Conservation (phyloP, 495 filamentous ascomycete genomes). For the Cercophora scortea region DNA sequence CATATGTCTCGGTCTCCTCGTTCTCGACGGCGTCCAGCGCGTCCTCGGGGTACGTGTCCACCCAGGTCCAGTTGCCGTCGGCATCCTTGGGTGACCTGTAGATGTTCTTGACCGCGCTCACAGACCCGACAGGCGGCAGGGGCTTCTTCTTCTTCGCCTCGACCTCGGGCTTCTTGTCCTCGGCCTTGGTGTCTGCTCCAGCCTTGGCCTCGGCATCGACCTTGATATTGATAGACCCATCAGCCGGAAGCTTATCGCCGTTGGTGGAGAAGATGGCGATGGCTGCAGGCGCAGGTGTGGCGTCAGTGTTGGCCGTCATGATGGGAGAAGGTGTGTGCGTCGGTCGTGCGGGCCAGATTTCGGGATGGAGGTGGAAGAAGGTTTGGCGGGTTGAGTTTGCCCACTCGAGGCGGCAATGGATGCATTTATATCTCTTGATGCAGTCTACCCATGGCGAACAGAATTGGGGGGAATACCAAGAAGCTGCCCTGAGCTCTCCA, state of each 20-base stretch:
- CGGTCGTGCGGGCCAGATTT: too few species aligned
- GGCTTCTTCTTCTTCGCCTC: conserved; percentile 12
- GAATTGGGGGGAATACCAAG: too few species aligned
- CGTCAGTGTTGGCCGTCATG: neutral
- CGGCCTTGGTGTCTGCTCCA: neutral
- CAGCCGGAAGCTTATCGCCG: neutral
- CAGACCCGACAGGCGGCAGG: conserved; percentile 17
- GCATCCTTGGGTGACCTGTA: conserved; percentile 26
- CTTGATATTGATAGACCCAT: neutral
- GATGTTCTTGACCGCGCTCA: conserved; percentile 28
- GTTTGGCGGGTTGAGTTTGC: too few species aligned
- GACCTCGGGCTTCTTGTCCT: conserved; percentile 1
- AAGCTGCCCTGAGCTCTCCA: too few species aligned
- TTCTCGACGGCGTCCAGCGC: conserved; percentile 29
- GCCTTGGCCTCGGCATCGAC: neutral
- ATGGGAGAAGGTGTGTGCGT: neutral
- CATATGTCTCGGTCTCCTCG: conserved; percentile 26
- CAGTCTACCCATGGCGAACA: too few species aligned
- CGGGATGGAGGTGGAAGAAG: too few species aligned
- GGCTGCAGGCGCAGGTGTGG: neutral
- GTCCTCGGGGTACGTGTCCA: conserved; percentile 29
- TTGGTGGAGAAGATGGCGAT: neutral
- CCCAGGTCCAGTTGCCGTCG: conserved; percentile 31
- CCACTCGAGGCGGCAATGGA: too few species aligned
- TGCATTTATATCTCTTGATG: too few species aligned